A percentile compares a stretch with the other conserved stretches of the same genome.
Evolutionary conservation across 208 protist species (phyloP).

Genomic region (Spironucleus salmonicida): DNA sequence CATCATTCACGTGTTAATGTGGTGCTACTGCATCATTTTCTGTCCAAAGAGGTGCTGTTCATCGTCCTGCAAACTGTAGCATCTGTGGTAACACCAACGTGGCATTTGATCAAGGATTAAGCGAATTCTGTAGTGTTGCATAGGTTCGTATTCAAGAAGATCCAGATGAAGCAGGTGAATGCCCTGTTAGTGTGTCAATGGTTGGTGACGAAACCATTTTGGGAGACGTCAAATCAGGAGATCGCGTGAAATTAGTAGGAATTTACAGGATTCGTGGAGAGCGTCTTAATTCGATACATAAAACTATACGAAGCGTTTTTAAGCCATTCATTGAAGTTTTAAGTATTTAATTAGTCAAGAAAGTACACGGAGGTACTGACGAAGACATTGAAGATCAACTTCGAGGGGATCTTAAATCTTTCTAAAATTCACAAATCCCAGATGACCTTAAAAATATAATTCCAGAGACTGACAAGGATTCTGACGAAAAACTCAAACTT

Average conservation of each 20-base stretch:
- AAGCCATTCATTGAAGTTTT: conserved; percentile 41
- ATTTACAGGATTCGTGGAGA: conserved; percentile 78
- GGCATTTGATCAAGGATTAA: background rate
- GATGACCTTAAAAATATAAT: background rate
- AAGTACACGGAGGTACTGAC: background rate
- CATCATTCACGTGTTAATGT: too few species aligned
- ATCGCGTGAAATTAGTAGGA: conserved; percentile 86
- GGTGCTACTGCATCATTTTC: too few species aligned
- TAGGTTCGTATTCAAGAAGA: conserved; percentile 35
- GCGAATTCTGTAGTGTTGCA: background rate
- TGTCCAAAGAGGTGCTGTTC: too few species aligned
- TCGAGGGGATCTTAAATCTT: background rate
- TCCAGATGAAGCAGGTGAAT: conserved; percentile 75
- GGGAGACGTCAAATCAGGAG: conserved; percentile 79
- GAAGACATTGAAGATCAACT: background rate
- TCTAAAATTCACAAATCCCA: background rate
- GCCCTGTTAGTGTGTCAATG: conserved; percentile 81
- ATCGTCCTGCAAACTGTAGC: too few species aligned
- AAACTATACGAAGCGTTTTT: conserved; percentile 55
- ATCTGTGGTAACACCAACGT: too few species aligned
- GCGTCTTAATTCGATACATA: conserved; percentile 69
- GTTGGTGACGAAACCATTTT: conserved; percentile 77
- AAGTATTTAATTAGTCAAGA: background rate
- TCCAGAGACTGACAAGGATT: background rate
- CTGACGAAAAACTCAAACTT: background rate